Evolutionary conservation across 768 basidiomycete species (phyloP), one percentile per base, ranked within the genome.

Genomic region (Lepiota brunneoincarnata): DNA sequence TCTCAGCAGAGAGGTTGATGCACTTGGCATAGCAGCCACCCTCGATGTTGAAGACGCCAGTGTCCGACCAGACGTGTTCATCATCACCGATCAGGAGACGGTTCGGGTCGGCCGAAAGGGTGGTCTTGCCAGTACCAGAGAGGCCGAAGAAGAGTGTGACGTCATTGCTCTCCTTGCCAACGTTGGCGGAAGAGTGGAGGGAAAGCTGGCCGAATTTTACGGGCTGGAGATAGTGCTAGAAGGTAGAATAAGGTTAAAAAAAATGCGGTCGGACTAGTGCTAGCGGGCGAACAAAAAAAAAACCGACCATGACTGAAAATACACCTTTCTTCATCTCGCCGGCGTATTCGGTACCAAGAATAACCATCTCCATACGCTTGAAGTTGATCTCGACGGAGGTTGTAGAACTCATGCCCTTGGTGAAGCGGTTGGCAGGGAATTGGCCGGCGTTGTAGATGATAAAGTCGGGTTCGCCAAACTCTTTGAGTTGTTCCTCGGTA

Each of bases 271-370:
- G 38, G 45, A 38, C 45, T 46, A 18, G 24, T 45, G 20, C 17
- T 36, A 51, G 55, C 20, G 11, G 26, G 17, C 14, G n/a, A 21
- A 37, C 18, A n/a, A 54, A 35, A 58, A 37, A 21, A n/a, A 54
- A 35, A 58, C 75, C 18, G 59, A 86, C 86, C 96, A 99, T 99
- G 63, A 99, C 94, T 40, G 90, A 93, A 79, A 99, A 99, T 69
- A 99, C 92, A 67, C 97, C 97, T 84, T 99, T 99, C 79, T 99
- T 99, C 97, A 99, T 99, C 78, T 99, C 94, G 47, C 94, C 94
- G 26, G 94, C 94, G 66, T 98, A 98, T 69, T 98, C 94, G 23
- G 93, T 96, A 51, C 91, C 96, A 63, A 99, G 91, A 66, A 99
- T 98, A 65, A 99, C 96, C 97, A 99, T 99, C 73, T 99, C 97